These are phyloP conservation scores for Dalbergia oliveri DNA, from an alignment of 306 rosid species.

Conservation along the genomic window DNA sequence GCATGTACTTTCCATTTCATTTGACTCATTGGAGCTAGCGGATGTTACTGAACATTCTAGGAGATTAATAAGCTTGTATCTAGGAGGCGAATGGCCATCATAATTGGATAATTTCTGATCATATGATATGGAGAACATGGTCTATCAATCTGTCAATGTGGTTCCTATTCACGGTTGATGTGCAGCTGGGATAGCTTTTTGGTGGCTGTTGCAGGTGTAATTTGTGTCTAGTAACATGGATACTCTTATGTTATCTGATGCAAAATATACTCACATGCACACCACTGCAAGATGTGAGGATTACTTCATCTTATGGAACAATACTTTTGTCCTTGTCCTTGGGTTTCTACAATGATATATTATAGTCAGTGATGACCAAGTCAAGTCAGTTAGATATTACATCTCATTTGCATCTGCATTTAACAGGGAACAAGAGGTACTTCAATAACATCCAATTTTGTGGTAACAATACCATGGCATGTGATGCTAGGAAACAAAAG, in stretches of 20 bases:
- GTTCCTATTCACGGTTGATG: not conserved
- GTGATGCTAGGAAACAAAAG: conserved; percentile 20
- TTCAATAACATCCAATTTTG: conserved; percentile 5
- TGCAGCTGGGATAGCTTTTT: not conserved
- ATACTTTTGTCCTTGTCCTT: not conserved
- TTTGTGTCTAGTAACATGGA: conserved; percentile 9
- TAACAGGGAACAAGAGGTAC: not conserved
- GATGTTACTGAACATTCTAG: not conserved
- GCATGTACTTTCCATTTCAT: not conserved
- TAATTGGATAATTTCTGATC: conserved; percentile 10
- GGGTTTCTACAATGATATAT: conserved; percentile 14
- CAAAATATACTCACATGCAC: not conserved
- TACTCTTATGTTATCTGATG: not conserved
- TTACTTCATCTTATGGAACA: conserved; percentile 9
- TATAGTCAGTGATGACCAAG: conserved; percentile 6
- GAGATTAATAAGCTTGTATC: conserved; percentile 5
- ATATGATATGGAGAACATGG: not conserved
- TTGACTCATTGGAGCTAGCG: conserved; percentile 9
- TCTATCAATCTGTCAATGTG: conserved; percentile 20
- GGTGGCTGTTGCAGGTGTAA: not conserved
- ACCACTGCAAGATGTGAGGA: conserved; percentile 12
- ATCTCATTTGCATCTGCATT: conserved; percentile 15
- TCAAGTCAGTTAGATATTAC: not conserved
- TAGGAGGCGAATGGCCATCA: conserved; percentile 25
- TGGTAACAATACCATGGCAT: not conserved